phyloP scores from a whole-genome alignment of 768 basidiomycete species.

The Hebeloma cylindrosporum region DNA sequence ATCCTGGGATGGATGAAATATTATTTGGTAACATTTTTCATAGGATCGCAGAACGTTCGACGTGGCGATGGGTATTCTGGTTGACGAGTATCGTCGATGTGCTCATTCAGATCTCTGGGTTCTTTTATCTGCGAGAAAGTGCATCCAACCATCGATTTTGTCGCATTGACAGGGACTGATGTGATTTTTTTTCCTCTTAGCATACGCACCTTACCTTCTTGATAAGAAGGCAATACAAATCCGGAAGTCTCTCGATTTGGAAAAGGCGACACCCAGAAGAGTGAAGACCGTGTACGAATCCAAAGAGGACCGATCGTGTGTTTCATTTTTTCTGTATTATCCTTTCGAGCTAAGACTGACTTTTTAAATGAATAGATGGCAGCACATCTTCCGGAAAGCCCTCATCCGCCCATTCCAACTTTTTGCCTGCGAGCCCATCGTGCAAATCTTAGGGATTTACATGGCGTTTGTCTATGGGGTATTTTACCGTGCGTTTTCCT shows the following conservation, averaged over 20 bases:
- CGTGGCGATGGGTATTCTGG: constrained; percentile 82
- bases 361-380: constrained; percentile 42
- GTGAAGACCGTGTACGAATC: constrained; percentile 3
- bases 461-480: constrained; percentile 70
- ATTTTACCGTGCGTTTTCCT: constrained; percentile 48
- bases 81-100: constrained; percentile 60
- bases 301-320: constrained; percentile 1
- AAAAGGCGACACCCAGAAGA: constrained; percentile 4
- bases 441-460: constrained; percentile 66
- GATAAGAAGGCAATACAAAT: constrained; percentile 2
- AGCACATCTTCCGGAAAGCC: constrained; percentile 48
- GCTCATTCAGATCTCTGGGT: constrained; percentile 51
- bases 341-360: not conserved
- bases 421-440: constrained; percentile 60
- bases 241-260: not conserved
- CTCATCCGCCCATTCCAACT: constrained; percentile 69
- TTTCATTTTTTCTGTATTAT: not conserved
- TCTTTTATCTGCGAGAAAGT: constrained; percentile 67
- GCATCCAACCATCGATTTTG: constrained; percentile 18
- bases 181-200: not conserved
- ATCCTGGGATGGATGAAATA: not conserved
- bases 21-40: constrained; percentile 10
- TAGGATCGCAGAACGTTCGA: constrained; percentile 58
- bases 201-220: not conserved
- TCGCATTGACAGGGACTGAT: not conserved